Conservation (phyloP, 352 stramenopile species). For the Aphanomyces astaci region DNA sequence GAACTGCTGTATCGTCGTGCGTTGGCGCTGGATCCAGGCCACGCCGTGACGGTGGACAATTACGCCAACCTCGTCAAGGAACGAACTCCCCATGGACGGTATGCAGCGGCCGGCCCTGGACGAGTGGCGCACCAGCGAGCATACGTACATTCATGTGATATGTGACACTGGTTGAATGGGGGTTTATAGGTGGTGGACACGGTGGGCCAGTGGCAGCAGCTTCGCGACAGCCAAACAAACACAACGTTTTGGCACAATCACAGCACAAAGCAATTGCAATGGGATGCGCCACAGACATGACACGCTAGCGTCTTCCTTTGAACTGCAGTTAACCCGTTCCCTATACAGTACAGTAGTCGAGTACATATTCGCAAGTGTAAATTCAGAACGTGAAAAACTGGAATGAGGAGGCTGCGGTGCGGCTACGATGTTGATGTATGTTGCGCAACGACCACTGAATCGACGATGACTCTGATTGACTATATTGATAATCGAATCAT, state of each 20-base stretch:
- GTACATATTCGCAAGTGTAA: no score
- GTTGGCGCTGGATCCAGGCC: slow-evolving; percentile 40
- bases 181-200: background rate
- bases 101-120: slow-evolving; percentile 40
- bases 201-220: background rate
- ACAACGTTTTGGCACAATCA: background rate
- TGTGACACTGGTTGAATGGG: background rate
- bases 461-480: no score
- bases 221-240: background rate
- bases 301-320: no score
- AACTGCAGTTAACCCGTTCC: no score
- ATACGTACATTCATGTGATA: slow-evolving; percentile 3
- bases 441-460: no score
- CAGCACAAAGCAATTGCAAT: background rate
- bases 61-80: slow-evolving; percentile 50
- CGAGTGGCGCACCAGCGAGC: slow-evolving; percentile 29
- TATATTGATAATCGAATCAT: no score
- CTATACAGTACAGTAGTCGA: no score
- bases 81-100: slow-evolving; percentile 40
- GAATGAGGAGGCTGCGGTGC: no score
- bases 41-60: slow-evolving; percentile 49
- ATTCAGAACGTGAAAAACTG: no score
- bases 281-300: background rate
- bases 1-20: slow-evolving; percentile 59
- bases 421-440: no score